Evolutionary conservation across 305 asterid genomes (phyloP), one percentile per base, ranked within the genome.

Genomic region (Fraxinus sp.): DNA sequence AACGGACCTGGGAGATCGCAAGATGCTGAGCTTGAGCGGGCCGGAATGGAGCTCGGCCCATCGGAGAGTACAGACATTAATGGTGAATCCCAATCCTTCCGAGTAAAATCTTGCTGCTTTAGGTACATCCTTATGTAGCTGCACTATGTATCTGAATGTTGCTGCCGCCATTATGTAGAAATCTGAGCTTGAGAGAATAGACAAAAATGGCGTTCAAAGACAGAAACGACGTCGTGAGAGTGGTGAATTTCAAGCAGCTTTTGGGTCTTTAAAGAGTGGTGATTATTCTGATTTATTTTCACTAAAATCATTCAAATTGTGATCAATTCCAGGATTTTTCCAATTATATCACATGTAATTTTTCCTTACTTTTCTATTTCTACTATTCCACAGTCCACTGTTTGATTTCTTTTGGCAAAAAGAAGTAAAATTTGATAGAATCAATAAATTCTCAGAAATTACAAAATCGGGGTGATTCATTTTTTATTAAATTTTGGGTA

Each of bases 21-120:
- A 81, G 80, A 94, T 96, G 37, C 94, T 85, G 80, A 95, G 95
- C 87, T 92, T 95, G 88, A 95, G 92, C 24, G 97, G 95, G 82
- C 96, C 97, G 24, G 98, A 92, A 57, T 89, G 91, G 81, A 94
- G 97, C 90, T 94, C 99, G 37, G 98, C 97, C 97, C 97, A 95
- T 9, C 97, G 94, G 79, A 86, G 95, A 75, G 95, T 89, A 87
- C 98, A 95, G 57, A 94, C 92, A 22, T 90, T 88, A 77, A 95
- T 84, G 79, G 92, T 92, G 89, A 94, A 90, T 7, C 94, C 98
- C 62, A 94, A 86, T 39, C 97, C 99, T 77, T 94, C 94, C 9
- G 98, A 92, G 71, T 93, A 94, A 83, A 95, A 89, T 81, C 94
- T 90, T 49, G 97, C 97, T 68, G 97, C 97, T 86, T 91, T 95